Base-by-base conservation (phyloP, 2,329 filamentous ascomycete species). In the Shiraia sp. region DNA sequence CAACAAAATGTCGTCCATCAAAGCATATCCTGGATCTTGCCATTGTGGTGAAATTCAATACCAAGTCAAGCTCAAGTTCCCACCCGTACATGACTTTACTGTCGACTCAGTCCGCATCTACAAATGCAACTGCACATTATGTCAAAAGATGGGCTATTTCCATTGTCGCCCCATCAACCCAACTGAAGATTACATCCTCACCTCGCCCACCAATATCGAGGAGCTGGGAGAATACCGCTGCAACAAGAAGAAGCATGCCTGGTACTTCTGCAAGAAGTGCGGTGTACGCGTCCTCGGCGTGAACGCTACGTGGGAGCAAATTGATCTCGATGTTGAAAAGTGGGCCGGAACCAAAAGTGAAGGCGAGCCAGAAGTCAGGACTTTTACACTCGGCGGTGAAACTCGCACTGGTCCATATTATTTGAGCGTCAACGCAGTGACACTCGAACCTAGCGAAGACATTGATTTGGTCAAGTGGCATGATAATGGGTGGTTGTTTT, bases 71-170 rank as follows among this genome's bases (percentile, higher is more conserved):
- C 61, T 78, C 32, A 71, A 65, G 4, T 63, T 78, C 4, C 75
- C 75, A 10, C 65, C 61, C 0, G 33, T 32, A 45, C 42, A 25
- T n/a, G 36, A 51, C 9, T 22, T 40, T 10, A 9, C 39, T 27
- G 42, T 41, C 24, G 40, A 59, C 46, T 48, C 46, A 1, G 60
- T 61, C 35, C 52, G 52, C 34, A 41, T 72, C 42, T 66, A 71
- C 61, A 62, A 70, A 48, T 79, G 75, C 66, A 79, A 79, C 47
- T 79, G 76, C 57, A 72, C 61, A 9, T 69, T 72, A 9, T 79
- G 76, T 56, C 72, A 77, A 34, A 79, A 79, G 50, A 66, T 72
- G 46, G 71, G 69, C 10, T 66, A 73, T 43, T 72, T 77, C 47
- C 75, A 79, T 53, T 56, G 74, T 31, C 72, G 75, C 9, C 63